A percentile compares a stretch with the other conserved stretches of the same genome.
phyloP scores from a whole-genome alignment of 495 filamentous ascomycete species.

The Polyplosphaeria fusca region DNA sequence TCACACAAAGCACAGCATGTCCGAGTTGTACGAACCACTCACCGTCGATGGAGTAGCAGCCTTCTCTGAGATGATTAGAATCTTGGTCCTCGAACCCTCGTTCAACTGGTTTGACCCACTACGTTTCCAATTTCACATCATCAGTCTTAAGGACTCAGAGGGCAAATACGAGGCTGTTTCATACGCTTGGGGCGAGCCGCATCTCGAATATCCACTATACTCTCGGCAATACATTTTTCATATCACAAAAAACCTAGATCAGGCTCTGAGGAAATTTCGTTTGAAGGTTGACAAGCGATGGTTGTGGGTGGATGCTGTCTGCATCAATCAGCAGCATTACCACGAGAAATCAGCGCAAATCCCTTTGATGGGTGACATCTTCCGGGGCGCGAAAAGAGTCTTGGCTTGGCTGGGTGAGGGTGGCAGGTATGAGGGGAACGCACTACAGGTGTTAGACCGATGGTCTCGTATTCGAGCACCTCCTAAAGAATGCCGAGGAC shows the following conservation, averaged over 20 bases:
- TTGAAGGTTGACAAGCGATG: neutral
- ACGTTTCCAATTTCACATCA: neutral
- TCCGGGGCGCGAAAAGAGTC: slow-evolving; percentile 29
- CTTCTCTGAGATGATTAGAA: too few relatives aligned
- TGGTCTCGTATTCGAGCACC: neutral
- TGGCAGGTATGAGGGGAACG: neutral
- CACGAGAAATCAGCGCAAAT: slow-evolving; percentile 35
- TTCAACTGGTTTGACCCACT: neutral
- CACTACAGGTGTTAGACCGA: neutral
- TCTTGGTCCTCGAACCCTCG: slow-evolving; percentile 2
- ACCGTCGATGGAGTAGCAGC: too few relatives aligned
- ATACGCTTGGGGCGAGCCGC: slow-evolving; percentile 15
- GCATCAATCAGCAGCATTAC: slow-evolving; percentile 32
- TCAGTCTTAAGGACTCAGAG: neutral
- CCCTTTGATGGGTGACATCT: slow-evolving; percentile 36
- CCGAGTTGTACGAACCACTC: too few relatives aligned
- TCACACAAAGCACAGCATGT: too few relatives aligned
- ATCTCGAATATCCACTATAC: neutral
- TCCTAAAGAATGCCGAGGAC: neutral
- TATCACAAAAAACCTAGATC: slow-evolving; percentile 6
- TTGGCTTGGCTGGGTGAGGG: slow-evolving; percentile 36
- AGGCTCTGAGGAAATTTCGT: neutral
- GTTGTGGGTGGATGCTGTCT: slow-evolving; percentile 10
- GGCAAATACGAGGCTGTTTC: slow-evolving; percentile 16
- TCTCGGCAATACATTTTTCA: neutral